Base-by-base conservation (phyloP, 495 filamentous ascomycete genomes). In the Talaromyces proteolyticus region DNA sequence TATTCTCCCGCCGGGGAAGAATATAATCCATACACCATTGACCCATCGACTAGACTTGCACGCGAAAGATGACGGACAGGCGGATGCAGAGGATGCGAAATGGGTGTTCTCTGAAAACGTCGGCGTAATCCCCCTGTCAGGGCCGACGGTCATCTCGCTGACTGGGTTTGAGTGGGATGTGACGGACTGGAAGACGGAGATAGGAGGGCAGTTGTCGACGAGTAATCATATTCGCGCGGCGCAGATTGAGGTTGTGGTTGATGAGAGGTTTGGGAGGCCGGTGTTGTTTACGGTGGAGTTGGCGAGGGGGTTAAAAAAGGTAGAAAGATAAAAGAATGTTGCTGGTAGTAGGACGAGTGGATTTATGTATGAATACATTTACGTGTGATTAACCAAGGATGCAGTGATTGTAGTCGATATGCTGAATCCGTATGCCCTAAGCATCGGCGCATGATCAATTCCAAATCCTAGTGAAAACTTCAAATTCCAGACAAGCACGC, bases 111-210 rank as follows among this genome's bases (percentile, higher is more conserved):
- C 70, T 23, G 80, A 85, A 56, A 83, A 88, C 61, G 80, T 91
- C 14, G 93, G 93, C 0, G 89, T 98, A 42, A 75, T 98, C 45
- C 93, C 93, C 0, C 63, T 96, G 16, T 85, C 78, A 24, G 84
- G 82, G 19, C 81, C 84, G 4, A 81, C 87, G 34, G 52, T 73
- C 2, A 87, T 98, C 53, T 86, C 79, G 2, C 94, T 89, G 0
- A 63, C 68, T 0, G 93, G 93, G 0, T 69, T 98, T 40, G 82
- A 92, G 59, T 98, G 93, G 92, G 89, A 98, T 66, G 85, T 98
- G 1, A 53, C 74, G 50, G 70, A 86, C 47, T 92, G 89, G 87
- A 65, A 74, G 52, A 96, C 91, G 0, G 73, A 79, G 56, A 90
- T 97, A 64, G 93, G 92, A 0, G 82, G 82, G 0, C 80, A 86